phyloP scores from a whole-genome alignment of 2,329 filamentous ascomycete species.

The Ambrosiella beaveri region DNA sequence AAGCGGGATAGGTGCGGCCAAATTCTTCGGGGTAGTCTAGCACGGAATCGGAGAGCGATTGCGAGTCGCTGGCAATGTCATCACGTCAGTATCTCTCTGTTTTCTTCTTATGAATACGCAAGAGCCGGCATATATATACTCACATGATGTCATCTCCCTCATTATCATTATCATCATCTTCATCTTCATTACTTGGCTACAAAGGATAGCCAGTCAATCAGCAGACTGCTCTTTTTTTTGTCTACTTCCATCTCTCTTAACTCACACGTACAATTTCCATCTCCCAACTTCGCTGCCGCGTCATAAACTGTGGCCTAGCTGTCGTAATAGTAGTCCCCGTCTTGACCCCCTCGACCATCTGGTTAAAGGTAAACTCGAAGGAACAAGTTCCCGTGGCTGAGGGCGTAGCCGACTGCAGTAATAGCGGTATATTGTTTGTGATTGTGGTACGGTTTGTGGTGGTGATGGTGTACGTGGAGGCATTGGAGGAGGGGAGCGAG shows the following conservation, averaged over 20 bases:
- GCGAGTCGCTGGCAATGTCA: conserved; percentile 16
- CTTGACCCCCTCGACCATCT: conserved; percentile 7
- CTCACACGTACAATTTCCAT: too few species aligned
- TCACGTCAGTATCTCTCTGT: not conserved
- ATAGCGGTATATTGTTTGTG: too few species aligned
- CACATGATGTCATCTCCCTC: too few species aligned
- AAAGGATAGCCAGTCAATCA: not conserved
- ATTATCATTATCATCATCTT: too few species aligned
- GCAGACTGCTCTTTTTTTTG: too few species aligned
- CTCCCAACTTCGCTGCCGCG: too few species aligned
- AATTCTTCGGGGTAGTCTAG: conserved; percentile 26
- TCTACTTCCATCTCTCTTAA: too few species aligned
- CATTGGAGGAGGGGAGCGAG: not conserved
- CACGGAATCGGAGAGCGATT: conserved; percentile 26
- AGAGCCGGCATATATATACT: too few species aligned
- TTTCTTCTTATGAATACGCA: too few species aligned
- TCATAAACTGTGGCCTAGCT: not conserved
- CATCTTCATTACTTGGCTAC: too few species aligned
- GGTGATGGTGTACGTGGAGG: not conserved
- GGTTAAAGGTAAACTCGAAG: conserved; percentile 20
- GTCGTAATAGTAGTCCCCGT: conserved; percentile 7
- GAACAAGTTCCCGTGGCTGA: not conserved
- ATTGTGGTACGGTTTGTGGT: too few species aligned
- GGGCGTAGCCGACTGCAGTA: not conserved
- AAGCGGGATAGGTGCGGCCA: conserved; percentile 31